A percentile compares a stretch with the other conserved stretches of the same genome.
These are phyloP conservation scores for Rhizomucor pusillus DNA, from an alignment of 371 early-diverging fungal species.

Conservation along the genomic window DNA sequence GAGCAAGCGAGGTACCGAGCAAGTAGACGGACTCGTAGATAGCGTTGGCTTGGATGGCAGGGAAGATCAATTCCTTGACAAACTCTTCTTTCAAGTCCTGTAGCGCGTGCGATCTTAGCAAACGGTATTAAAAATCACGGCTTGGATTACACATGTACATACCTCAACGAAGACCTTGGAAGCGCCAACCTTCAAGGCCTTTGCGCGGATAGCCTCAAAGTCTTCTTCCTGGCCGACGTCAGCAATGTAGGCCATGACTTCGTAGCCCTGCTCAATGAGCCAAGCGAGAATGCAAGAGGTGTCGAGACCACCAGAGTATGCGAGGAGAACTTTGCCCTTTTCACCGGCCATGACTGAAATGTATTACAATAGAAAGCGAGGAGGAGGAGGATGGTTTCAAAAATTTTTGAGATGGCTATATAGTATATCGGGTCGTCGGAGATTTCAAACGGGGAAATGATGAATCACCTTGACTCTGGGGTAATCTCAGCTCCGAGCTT, in stretches of 20 bases:
- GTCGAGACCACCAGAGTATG: constrained; percentile 98
- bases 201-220: constrained; percentile 88
- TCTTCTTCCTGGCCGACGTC: constrained; percentile 98
- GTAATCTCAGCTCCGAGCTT: too few species aligned
- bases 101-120: background rate
- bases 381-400: background rate
- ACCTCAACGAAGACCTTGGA: constrained; percentile 93
- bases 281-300: constrained; percentile 97
- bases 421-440: background rate
- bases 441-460: too few species aligned
- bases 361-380: background rate
- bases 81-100: constrained; percentile 90
- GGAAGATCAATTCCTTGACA: constrained; percentile 90
- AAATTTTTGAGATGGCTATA: background rate
- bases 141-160: constrained; percentile 8
- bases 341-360: constrained; percentile 37
- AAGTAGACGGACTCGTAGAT: constrained; percentile 94
- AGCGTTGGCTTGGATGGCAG: constrained; percentile 93
- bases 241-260: constrained; percentile 96
- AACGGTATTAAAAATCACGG: background rate
- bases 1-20: constrained; percentile 95
- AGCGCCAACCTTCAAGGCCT: constrained; percentile 93
- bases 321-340: constrained; percentile 90
- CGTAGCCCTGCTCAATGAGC: constrained; percentile 97
- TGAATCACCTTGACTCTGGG: background rate